Evolutionary conservation across 805 yeast species (phyloP).

Genomic region (Hanseniaspora thailandica): DNA sequence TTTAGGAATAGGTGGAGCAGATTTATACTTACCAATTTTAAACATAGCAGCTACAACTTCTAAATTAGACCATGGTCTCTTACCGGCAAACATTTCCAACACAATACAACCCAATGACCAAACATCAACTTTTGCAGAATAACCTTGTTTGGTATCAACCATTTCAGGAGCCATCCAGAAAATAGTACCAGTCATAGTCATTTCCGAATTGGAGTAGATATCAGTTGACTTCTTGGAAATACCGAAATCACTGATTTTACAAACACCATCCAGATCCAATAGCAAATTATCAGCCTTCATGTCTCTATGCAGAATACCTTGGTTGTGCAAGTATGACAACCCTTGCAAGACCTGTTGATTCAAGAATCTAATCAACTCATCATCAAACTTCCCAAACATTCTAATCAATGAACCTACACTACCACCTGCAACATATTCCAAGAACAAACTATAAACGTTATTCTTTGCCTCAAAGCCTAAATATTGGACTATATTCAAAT

Average conservation of each 20-base stretch:
- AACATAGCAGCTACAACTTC: slow-evolving; percentile 93
- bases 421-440: slow-evolving; percentile 97
- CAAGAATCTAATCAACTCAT: slow-evolving; percentile 55
- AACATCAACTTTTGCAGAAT: slow-evolving; percentile 93
- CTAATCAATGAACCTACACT: slow-evolving; percentile 79
- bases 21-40: slow-evolving; percentile 70
- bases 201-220: slow-evolving; percentile 82
- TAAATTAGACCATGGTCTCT: slow-evolving; percentile 92
- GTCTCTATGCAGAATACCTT: slow-evolving; percentile 85
- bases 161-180: slow-evolving; percentile 99
- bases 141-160: slow-evolving; percentile 83
- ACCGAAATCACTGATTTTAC: slow-evolving; percentile 94
- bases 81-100: slow-evolving; percentile 93
- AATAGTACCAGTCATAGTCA: slow-evolving; percentile 98
- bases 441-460: slow-evolving; percentile 67
- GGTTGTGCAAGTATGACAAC: slow-evolving; percentile 70
- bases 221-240: slow-evolving; percentile 78
- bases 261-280: slow-evolving; percentile 81
- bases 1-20: slow-evolving; percentile 94
- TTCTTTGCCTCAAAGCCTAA: slow-evolving; percentile 76
- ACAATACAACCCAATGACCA: slow-evolving; percentile 98
- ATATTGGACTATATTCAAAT: slow-evolving; percentile 87
- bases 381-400: slow-evolving; percentile 76
- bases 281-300: slow-evolving; percentile 86
- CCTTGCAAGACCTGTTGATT: slow-evolving; percentile 76